Conservation (phyloP, 768 basidiomycete species). For the Leccinum broughii region DNA sequence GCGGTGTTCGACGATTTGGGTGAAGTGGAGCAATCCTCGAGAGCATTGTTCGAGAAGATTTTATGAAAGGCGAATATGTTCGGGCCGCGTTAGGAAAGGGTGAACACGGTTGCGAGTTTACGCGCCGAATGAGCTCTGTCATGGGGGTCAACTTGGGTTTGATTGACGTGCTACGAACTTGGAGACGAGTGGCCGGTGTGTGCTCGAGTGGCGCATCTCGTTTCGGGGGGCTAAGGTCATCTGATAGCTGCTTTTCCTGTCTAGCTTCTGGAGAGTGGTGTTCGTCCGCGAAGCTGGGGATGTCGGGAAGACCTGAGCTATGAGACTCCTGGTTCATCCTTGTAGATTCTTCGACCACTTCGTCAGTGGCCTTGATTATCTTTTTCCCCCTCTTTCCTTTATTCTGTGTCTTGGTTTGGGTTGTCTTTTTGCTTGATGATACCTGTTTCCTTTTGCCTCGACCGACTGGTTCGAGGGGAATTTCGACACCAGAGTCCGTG, state of each 20-base stretch:
- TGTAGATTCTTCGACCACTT: conserved; percentile 7
- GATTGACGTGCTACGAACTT: conserved; percentile 40
- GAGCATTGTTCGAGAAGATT: conserved; percentile 61
- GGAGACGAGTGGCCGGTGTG: conserved; percentile 10
- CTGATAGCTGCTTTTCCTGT: conserved; percentile 17
- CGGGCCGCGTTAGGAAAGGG: conserved; percentile 36
- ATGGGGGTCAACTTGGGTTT: conserved; percentile 62
- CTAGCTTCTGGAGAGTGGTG: not conserved
- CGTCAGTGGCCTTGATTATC: conserved; percentile 5
- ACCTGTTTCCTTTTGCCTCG: conserved; percentile 17
- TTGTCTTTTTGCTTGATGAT: conserved; percentile 23
- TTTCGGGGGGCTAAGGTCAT: conserved; percentile 3
- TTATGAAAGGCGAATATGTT: conserved; percentile 64
- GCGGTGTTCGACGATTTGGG: conserved; percentile 69
- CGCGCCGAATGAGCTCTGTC: conserved; percentile 74
- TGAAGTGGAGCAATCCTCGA: conserved; percentile 76
- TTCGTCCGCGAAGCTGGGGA: conserved; percentile 1
- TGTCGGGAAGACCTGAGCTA: conserved; percentile 1
- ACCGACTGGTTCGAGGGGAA: conserved; percentile 13
- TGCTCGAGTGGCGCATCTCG: conserved; percentile 7
- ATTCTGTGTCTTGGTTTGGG: conserved; percentile 18
- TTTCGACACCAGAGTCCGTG: conserved; percentile 30
- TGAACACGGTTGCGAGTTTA: conserved; percentile 64
- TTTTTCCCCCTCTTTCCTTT: conserved; percentile 33
- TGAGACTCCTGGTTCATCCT: conserved; percentile 4